Percentiles rank a stretch among this genome's conserved stretches.
Evolutionary conservation across 2,329 filamentous ascomycete genomes (phyloP).

Genomic region (Zarea fungicola): DNA sequence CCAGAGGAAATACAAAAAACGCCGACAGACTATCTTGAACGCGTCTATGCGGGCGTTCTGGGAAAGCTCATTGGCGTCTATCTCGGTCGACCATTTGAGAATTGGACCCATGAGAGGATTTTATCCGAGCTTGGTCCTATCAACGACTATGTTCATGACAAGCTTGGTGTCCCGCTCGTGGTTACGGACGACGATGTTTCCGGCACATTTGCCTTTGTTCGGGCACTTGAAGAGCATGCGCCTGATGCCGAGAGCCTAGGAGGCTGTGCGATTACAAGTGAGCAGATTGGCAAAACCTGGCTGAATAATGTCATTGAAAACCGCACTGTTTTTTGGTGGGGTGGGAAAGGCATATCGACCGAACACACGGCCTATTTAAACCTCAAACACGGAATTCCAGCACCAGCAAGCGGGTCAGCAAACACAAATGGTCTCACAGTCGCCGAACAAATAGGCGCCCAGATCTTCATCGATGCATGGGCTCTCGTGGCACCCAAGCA

Average conservation of each 20-base stretch:
- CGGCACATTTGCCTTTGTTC: slow-evolving; percentile 31
- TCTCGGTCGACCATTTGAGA: slow-evolving; percentile 32
- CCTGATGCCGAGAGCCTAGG: too few relatives aligned
- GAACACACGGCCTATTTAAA: slow-evolving; percentile 35
- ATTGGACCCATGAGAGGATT: slow-evolving; percentile 31
- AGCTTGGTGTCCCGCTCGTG: slow-evolving; percentile 23
- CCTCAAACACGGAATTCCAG: slow-evolving; percentile 29
- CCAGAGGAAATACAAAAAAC: too few relatives aligned
- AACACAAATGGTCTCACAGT: slow-evolving; percentile 22
- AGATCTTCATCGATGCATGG: slow-evolving; percentile 36
- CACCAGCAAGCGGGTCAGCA: slow-evolving; percentile 27
- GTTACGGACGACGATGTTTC: slow-evolving; percentile 31
- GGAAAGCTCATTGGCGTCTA: slow-evolving; percentile 35
- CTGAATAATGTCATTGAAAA: background rate
- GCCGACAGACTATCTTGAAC: slow-evolving; percentile 30
- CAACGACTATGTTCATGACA: slow-evolving; percentile 28
- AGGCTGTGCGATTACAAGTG: background rate
- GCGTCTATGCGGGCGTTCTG: slow-evolving; percentile 32
- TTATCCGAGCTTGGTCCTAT: slow-evolving; percentile 26
- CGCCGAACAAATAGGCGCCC: slow-evolving; percentile 33
- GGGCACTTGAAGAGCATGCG: slow-evolving; percentile 29
- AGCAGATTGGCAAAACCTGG: background rate
- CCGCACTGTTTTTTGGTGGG: slow-evolving; percentile 33
- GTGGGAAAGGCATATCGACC: slow-evolving; percentile 31
- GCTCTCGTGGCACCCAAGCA: slow-evolving; percentile 28